Conservation (phyloP, 768 basidiomycete species). For the Auriscalpium orientale region DNA sequence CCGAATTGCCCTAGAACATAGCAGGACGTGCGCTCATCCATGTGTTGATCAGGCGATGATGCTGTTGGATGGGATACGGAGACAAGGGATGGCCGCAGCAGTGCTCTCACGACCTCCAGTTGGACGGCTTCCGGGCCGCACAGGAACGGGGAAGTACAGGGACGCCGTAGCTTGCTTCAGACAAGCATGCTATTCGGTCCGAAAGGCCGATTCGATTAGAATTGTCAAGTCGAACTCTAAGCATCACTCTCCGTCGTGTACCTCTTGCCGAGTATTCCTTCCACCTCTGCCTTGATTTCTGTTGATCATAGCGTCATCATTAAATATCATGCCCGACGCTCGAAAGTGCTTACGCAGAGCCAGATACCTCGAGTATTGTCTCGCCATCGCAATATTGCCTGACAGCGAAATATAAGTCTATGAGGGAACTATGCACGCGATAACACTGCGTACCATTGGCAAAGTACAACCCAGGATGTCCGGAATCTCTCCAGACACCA, state of each 20-base stretch:
- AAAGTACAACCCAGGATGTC: slow-evolving; percentile 3
- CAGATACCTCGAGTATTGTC: background rate
- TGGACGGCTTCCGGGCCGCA: too few relatives aligned
- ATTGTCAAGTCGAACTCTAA: background rate
- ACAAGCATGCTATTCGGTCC: too few relatives aligned
- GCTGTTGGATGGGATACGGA: too few relatives aligned
- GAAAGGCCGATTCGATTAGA: too few relatives aligned
- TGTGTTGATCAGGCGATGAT: too few relatives aligned
- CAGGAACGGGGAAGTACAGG: too few relatives aligned
- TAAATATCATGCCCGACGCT: background rate
- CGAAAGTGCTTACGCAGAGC: background rate
- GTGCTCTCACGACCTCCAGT: too few relatives aligned
- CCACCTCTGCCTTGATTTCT: slow-evolving; percentile 1
- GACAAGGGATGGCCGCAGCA: too few relatives aligned
- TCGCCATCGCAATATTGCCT: background rate
- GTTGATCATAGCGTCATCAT: background rate
- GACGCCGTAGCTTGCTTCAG: too few relatives aligned
- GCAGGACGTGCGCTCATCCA: too few relatives aligned
- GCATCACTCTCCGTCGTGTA: background rate
- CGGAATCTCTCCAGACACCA: background rate
- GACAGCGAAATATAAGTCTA: background rate
- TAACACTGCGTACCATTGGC: background rate
- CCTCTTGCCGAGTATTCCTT: background rate
- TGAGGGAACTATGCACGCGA: too few relatives aligned
- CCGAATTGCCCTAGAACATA: too few relatives aligned